phyloP scores from a whole-genome alignment of 2,329 filamentous ascomycete species.

The Verticillium tricorpus region DNA sequence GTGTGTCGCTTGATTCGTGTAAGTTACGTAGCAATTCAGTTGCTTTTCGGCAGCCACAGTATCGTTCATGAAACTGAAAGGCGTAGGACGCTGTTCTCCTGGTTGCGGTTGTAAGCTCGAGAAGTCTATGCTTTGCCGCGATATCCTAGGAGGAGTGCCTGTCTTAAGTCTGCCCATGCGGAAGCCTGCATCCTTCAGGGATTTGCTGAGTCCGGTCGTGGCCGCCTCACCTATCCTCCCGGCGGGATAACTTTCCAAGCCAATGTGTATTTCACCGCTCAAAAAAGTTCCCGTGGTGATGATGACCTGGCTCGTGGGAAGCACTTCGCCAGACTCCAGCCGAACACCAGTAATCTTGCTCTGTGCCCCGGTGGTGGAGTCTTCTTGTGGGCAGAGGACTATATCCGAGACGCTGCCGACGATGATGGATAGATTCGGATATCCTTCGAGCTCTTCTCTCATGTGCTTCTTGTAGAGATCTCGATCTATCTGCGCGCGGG shows the following conservation, averaged over 20 bases:
- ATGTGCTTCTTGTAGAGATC: constrained; percentile 85
- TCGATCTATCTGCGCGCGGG: constrained; percentile 91
- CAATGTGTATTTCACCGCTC: constrained; percentile 94
- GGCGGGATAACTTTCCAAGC: constrained; percentile 75
- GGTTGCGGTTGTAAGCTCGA: constrained; percentile 63
- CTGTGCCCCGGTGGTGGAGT: constrained; percentile 28
- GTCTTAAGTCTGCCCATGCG: constrained; percentile 88
- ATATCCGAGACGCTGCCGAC: constrained; percentile 91
- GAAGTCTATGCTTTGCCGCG: constrained; percentile 79
- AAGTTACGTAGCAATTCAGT: constrained; percentile 78
- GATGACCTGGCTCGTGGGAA: constrained; percentile 76
- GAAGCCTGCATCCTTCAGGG: constrained; percentile 82
- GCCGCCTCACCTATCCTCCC: constrained; percentile 92
- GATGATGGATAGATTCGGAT: constrained; percentile 74
- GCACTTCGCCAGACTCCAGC: constrained; percentile 80
- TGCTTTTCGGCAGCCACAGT: constrained; percentile 75
- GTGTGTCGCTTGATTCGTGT: constrained; percentile 81
- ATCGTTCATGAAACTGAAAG: constrained; percentile 88
- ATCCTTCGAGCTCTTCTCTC: constrained; percentile 76
- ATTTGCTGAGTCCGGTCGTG: constrained; percentile 88
- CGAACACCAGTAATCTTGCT: constrained; percentile 71
- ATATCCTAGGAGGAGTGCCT: constrained; percentile 85
- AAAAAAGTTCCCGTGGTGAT: constrained; percentile 97
- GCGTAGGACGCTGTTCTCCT: constrained; percentile 80
- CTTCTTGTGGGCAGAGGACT: constrained; percentile 59